Percentiles rank a stretch among this genome's conserved stretches.
Evolutionary conservation across 495 filamentous ascomycete species (phyloP).

Genomic region (Monascus purpureus): DNA sequence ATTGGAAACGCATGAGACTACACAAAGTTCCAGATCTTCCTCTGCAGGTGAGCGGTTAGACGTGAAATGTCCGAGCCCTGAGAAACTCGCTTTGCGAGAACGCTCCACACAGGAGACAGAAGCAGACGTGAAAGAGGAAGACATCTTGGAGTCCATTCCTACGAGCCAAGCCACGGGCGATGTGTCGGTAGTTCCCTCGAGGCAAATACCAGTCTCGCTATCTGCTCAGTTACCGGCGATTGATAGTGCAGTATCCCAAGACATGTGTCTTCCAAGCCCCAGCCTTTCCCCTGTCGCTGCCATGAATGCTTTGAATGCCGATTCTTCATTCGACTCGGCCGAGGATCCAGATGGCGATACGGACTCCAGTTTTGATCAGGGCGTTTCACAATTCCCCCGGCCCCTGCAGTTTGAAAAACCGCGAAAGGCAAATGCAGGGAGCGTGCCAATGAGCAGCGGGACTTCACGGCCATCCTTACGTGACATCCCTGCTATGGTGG

Average conservation of each 20-base stretch:
- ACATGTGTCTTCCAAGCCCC: slow-evolving; percentile 87
- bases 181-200: slow-evolving; percentile 9
- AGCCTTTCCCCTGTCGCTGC: slow-evolving; percentile 86
- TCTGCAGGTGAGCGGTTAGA: slow-evolving; percentile 7
- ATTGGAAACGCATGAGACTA: slow-evolving; percentile 11
- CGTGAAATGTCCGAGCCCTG: slow-evolving; percentile 6
- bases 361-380: slow-evolving; percentile 31
- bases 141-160: slow-evolving; percentile 6
- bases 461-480: slow-evolving; percentile 33
- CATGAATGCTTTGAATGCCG: slow-evolving; percentile 42
- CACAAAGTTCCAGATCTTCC: slow-evolving; percentile 5
- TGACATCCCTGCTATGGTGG: slow-evolving; percentile 72
- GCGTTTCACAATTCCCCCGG: slow-evolving; percentile 12
- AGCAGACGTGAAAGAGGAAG: slow-evolving; percentile 1
- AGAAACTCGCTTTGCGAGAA: slow-evolving; percentile 5
- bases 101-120: slow-evolving; percentile 6
- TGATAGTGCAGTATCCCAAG: slow-evolving; percentile 56
- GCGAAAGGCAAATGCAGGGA: slow-evolving; percentile 1
- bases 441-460: slow-evolving; percentile 2
- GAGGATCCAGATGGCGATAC: slow-evolving; percentile 32
- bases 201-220: slow-evolving; percentile 11
- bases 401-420: slow-evolving; percentile 9
- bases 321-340: slow-evolving; percentile 29
- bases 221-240: slow-evolving; percentile 21
- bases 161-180: slow-evolving; percentile 12